Evolutionary conservation across 805 yeast genomes (phyloP).

Genomic region (Wickerhamiella parazyma): DNA sequence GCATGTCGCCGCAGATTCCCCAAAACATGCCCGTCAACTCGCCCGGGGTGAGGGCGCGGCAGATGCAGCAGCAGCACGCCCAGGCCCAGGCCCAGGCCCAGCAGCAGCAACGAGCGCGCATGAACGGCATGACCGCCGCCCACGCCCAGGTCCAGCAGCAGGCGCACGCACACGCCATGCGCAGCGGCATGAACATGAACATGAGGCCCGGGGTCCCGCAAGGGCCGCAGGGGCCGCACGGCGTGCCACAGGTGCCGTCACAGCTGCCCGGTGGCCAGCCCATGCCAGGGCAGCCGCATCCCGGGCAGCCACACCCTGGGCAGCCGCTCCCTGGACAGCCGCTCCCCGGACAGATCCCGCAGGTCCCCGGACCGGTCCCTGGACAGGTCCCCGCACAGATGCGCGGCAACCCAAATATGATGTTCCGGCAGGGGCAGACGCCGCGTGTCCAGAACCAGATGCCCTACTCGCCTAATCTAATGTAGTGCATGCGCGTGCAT

Average conservation of each 20-base stretch:
- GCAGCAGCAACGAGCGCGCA: slow-evolving; percentile 6
- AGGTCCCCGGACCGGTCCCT: not conserved
- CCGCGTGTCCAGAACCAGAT: slow-evolving; percentile 7
- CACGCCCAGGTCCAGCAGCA: slow-evolving; percentile 13
- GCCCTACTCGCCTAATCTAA: slow-evolving; percentile 10
- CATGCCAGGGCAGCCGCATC: not conserved
- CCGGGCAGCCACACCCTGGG: not conserved
- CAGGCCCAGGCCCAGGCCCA: not conserved
- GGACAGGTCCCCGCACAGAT: not conserved
- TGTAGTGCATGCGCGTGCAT: not conserved
- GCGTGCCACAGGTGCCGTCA: not conserved
- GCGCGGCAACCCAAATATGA: slow-evolving; percentile 1
- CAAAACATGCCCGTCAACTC: not conserved
- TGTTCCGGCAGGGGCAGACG: not conserved
- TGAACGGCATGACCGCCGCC: slow-evolving; percentile 11
- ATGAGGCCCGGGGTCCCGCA: not conserved
- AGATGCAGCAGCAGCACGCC: slow-evolving; percentile 12
- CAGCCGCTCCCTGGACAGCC: too few species aligned
- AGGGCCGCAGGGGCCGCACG: slow-evolving; percentile 4
- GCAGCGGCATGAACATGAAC: slow-evolving; percentile 2
- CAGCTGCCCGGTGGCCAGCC: not conserved
- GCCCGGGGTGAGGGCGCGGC: not conserved
- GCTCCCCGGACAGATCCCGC: too few species aligned
- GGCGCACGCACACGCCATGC: slow-evolving; percentile 12
- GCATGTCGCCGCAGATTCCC: slow-evolving; percentile 12